These are phyloP conservation scores for Trichoderma virens DNA, from an alignment of 495 filamentous ascomycete genomes.

Conservation along the genomic window DNA sequence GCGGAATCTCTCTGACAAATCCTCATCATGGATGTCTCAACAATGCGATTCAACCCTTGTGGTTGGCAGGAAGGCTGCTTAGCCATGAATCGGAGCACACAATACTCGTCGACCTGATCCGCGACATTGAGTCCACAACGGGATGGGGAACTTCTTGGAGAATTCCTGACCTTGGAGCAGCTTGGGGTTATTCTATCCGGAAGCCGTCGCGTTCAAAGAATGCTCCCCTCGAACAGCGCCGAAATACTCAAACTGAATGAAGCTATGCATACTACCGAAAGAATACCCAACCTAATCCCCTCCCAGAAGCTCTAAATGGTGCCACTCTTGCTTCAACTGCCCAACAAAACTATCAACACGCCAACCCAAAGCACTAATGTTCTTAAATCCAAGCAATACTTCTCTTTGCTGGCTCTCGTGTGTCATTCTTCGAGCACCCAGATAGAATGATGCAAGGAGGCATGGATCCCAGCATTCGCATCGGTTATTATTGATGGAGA, in stretches of 20 bases:
- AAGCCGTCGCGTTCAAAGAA: not conserved
- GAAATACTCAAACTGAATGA: not conserved
- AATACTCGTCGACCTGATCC: conserved; percentile 8
- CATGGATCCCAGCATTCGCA: conserved; percentile 13
- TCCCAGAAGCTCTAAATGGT: not conserved
- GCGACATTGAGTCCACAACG: conserved; percentile 13
- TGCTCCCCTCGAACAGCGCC: not conserved
- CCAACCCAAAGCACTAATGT: conserved; percentile 7
- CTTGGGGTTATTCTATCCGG: conserved; percentile 13
- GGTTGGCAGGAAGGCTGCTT: conserved; percentile 14
- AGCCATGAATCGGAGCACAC: conserved; percentile 15
- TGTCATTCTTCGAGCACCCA: conserved; percentile 9
- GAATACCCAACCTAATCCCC: not conserved
- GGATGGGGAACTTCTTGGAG: conserved; percentile 15
- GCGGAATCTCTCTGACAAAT: conserved; percentile 16
- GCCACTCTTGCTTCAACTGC: not conserved
- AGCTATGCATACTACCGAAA: not conserved
- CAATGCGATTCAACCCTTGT: conserved; percentile 18
- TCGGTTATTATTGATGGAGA: conserved; percentile 11
- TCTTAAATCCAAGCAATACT: conserved; percentile 5
- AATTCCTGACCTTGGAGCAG: conserved; percentile 14
- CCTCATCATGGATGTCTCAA: conserved; percentile 16
- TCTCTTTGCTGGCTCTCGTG: conserved; percentile 10
- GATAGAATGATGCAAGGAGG: conserved; percentile 9
- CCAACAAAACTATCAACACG: not conserved